phyloP scores from a whole-genome alignment of 371 early-diverging fungal species.

The Mucor velutinosus region DNA sequence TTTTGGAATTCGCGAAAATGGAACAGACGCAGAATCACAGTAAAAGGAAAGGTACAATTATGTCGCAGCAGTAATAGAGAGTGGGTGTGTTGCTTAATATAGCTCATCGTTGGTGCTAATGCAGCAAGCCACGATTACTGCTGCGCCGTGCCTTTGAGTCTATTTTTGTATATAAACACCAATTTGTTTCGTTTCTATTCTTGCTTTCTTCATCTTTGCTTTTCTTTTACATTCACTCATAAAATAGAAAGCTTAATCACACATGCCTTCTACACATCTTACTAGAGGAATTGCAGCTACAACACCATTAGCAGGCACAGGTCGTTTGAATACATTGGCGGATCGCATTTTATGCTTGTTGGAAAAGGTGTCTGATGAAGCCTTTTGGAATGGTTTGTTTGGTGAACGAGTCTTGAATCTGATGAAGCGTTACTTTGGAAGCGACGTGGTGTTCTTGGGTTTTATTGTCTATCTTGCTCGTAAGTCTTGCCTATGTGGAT shows the following conservation, averaged over 20 bases:
- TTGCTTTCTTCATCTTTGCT: too few relatives aligned
- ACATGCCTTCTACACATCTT: constrained; percentile 1
- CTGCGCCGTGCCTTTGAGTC: too few relatives aligned
- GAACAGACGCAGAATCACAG: not conserved
- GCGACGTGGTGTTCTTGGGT: constrained; percentile 35
- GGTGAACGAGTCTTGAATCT: constrained; percentile 27
- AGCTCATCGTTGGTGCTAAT: too few relatives aligned
- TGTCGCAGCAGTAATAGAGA: not conserved
- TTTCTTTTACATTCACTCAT: not conserved
- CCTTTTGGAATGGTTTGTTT: constrained; percentile 27
- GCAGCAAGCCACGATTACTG: too few relatives aligned
- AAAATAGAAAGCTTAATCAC: not conserved
- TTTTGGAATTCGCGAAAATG: too few relatives aligned
- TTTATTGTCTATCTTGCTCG: constrained; percentile 24
- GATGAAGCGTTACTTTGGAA: constrained; percentile 30
- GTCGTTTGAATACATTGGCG: not conserved
- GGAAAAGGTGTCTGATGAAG: constrained; percentile 30
- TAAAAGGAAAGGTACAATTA: not conserved
- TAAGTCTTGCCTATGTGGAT: not conserved
- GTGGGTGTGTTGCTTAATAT: too few relatives aligned
- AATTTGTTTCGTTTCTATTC: too few relatives aligned
- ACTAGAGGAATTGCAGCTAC: not conserved
- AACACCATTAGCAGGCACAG: not conserved
- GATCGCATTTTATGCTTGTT: constrained; percentile 13
- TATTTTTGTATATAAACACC: too few relatives aligned